These are phyloP conservation scores for Elsinoe batatas DNA, from an alignment of 2,329 filamentous ascomycete genomes.

Conservation along the genomic window DNA sequence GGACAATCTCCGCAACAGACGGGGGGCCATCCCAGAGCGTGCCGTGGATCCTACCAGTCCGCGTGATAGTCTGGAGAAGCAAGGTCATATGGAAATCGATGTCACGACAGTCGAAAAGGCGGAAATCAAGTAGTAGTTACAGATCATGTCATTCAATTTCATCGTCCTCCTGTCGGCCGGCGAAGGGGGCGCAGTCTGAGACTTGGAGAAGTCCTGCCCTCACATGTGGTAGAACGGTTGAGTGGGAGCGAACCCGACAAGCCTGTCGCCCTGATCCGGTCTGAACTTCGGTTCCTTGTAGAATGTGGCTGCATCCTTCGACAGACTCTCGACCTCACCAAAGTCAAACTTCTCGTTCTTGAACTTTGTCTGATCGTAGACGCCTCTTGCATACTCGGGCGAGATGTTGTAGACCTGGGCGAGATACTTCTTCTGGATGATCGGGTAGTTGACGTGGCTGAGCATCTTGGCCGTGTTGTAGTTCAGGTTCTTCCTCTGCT, in stretches of 20 bases:
- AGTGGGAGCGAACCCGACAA: slow-evolving; percentile 32
- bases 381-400: slow-evolving; percentile 37
- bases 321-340: slow-evolving; percentile 35
- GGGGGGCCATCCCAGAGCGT: background rate
- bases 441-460: slow-evolving; percentile 22
- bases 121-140: background rate
- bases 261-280: slow-evolving; percentile 30
- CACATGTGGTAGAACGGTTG: slow-evolving; percentile 26
- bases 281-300: slow-evolving; percentile 40
- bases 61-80: background rate
- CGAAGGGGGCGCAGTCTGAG: too few species aligned
- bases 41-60: background rate
- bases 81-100: background rate
- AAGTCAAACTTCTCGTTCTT: slow-evolving; percentile 37
- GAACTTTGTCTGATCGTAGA: slow-evolving; percentile 35
- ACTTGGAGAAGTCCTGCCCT: background rate
- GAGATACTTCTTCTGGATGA: slow-evolving; percentile 38
- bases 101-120: background rate
- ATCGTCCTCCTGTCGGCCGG: too few species aligned
- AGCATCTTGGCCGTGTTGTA: slow-evolving; percentile 38
- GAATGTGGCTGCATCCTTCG: slow-evolving; percentile 36
- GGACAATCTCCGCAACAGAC: background rate
- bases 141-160: too few species aligned
- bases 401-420: slow-evolving; percentile 44
- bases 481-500: slow-evolving; percentile 37